Evolutionary conservation across 257 asterid species (phyloP).

Genomic region (Leonotis leonurus): DNA sequence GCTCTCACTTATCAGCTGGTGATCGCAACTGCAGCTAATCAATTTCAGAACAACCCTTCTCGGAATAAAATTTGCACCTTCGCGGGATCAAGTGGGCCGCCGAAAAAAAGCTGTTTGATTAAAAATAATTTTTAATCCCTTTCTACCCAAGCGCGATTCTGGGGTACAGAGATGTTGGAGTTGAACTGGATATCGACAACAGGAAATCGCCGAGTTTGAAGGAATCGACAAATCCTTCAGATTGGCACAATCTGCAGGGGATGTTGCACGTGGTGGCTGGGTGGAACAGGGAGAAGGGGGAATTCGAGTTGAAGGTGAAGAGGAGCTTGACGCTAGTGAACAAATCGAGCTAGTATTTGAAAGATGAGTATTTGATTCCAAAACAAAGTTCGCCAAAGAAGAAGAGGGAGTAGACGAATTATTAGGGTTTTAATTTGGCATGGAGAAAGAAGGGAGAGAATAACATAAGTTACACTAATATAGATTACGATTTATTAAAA

Average conservation of each 20-base stretch:
- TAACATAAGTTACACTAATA: too few species aligned
- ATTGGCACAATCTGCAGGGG: constrained; percentile 87
- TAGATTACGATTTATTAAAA: too few species aligned
- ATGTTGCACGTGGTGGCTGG: constrained; percentile 74
- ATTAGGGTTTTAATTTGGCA: too few species aligned
- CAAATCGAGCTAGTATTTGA: constrained; percentile 56
- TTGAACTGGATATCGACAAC: constrained; percentile 40
- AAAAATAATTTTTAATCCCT: too few species aligned
- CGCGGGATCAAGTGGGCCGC: not conserved
- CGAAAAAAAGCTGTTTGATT: not conserved
- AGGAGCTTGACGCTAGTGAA: constrained; percentile 77
- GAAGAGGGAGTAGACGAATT: too few species aligned
- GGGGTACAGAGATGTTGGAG: constrained; percentile 48
- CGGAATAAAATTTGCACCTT: constrained; percentile 17
- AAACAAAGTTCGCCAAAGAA: too few species aligned
- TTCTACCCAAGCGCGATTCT: constrained; percentile 47
- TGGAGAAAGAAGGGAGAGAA: too few species aligned
- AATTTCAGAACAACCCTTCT: too few species aligned
- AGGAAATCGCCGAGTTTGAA: constrained; percentile 64
- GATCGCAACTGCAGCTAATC: too few species aligned
- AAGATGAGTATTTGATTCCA: constrained; percentile 72
- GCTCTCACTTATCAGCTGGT: too few species aligned
- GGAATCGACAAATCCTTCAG: constrained; percentile 53
- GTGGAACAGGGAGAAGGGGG: constrained; percentile 60
- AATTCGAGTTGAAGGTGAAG: constrained; percentile 56